phyloP scores from a whole-genome alignment of 805 yeast genomes.

The Pichia sporocuriosa region DNA sequence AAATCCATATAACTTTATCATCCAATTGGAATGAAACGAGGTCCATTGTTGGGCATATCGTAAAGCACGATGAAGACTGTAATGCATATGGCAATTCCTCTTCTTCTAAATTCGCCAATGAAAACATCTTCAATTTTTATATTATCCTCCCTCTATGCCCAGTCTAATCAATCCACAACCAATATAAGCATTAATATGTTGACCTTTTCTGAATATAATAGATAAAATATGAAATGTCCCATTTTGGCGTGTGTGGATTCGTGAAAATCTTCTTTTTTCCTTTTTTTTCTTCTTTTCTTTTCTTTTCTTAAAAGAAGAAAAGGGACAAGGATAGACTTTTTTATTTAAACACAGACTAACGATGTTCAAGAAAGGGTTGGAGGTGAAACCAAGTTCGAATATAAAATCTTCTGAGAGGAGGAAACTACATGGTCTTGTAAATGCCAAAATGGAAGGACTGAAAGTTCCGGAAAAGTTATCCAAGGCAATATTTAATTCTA shows the following conservation, averaged over 20 bases:
- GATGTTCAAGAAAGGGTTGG: constrained; percentile 54
- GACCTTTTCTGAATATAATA: neutral
- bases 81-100: constrained; percentile 8
- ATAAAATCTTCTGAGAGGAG: constrained; percentile 78
- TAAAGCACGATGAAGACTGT: constrained; percentile 12
- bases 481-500: constrained; percentile 54
- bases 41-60: constrained; percentile 33
- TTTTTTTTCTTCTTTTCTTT: neutral
- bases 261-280: neutral
- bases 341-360: neutral
- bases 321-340: no score
- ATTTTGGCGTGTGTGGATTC: no score
- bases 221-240: no score
- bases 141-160: no score
- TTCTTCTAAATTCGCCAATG: neutral
- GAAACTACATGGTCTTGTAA: constrained; percentile 35
- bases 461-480: constrained; percentile 51
- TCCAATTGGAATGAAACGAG: constrained; percentile 25
- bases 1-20: constrained; percentile 26
- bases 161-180: neutral
- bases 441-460: constrained; percentile 10
- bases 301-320: no score
- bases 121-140: no score
- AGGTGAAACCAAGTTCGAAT: constrained; percentile 67
- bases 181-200: neutral